Percentiles rank a stretch among this genome's conserved stretches.
These are phyloP conservation scores for Trypanosoma congolense DNA, from an alignment of 208 protist species.

Conservation along the genomic window DNA sequence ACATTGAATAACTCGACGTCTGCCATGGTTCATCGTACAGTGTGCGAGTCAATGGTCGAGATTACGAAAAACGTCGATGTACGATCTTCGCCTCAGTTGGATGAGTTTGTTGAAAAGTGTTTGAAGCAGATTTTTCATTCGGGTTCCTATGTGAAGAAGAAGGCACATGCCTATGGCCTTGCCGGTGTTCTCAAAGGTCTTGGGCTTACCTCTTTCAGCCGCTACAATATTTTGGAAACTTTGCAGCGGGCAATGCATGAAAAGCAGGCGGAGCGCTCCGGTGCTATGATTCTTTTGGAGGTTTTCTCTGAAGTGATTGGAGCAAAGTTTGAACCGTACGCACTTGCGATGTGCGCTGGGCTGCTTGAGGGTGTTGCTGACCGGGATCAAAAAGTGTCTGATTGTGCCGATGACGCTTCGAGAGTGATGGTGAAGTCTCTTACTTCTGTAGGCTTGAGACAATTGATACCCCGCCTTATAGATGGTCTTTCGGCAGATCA, in stretches of 20 bases:
- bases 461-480: slow-evolving; percentile 81
- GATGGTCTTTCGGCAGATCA: slow-evolving; percentile 65
- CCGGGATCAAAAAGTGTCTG: slow-evolving; percentile 73
- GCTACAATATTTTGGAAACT: slow-evolving; percentile 65
- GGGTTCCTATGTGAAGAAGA: slow-evolving; percentile 89
- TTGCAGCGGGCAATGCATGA: slow-evolving; percentile 55
- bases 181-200: slow-evolving; percentile 82
- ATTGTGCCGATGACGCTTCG: slow-evolving; percentile 85
- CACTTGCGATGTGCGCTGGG: slow-evolving; percentile 59
- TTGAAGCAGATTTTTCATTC: slow-evolving; percentile 82
- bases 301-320: slow-evolving; percentile 77
- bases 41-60: slow-evolving; percentile 84
- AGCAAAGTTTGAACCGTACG: slow-evolving; percentile 81
- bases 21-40: slow-evolving; percentile 85
- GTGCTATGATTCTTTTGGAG: slow-evolving; percentile 86
- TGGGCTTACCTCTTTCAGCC: slow-evolving; percentile 62
- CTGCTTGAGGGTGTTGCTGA: slow-evolving; percentile 83
- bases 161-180: slow-evolving; percentile 86
- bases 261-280: slow-evolving; percentile 73
- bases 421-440: slow-evolving; percentile 75
- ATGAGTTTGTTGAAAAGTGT: slow-evolving; percentile 89
- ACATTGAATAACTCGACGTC: slow-evolving; percentile 86
- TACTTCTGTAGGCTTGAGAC: slow-evolving; percentile 79
- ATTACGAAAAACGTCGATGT: slow-evolving; percentile 76
- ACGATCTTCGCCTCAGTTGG: slow-evolving; percentile 59